Evolutionary conservation across 2,329 filamentous ascomycete genomes (phyloP), one percentile per base, ranked within the genome.

Genomic region (Bisporella sp.): DNA sequence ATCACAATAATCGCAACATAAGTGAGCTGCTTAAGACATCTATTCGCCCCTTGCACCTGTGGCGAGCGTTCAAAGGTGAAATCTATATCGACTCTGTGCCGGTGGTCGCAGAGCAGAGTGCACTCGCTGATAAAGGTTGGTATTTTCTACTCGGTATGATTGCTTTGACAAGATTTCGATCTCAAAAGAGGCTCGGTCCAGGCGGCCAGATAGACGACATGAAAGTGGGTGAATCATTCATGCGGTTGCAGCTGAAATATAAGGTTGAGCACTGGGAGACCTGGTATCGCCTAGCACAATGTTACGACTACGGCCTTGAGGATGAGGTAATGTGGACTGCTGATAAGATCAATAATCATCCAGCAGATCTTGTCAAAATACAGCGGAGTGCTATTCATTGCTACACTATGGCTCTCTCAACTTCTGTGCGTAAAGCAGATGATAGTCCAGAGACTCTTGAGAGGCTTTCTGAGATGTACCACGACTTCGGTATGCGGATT

Each of bases 141-240:
- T 96, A 89, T 66, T 96, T 93, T 66, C 72, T 96, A 31, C 79
- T 95, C 54, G 92, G 92, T 21, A 87, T 93, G 75, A 87, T 95
- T 50, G 84, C 89, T 2, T 76, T 97, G 50, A 89, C 86, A 41
- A 95, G 90, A 62, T 97, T 95, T 65, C 61, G 64, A 13, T 59
- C 62, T 12, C 61, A 64, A 47, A 70, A 69, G 52, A 60, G 65
- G 13, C 54, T 65, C 37, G 61, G 60, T 5, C 62, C 66, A 7
- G 65, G 64, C 9, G 59, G 66, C 9, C 66, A 66, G 47, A 65
- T 62, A 8, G 68, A 70, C 45, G 69, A 71, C 50, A 56, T 70
- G 42, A 59, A 62, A 44, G 61, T 66, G 12, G 66, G 62, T 3
- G 61, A 67, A 33, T 60, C 59, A 39, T 70, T 69, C 50, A 63